Evolutionary conservation across 2,329 filamentous ascomycete species (phyloP), one percentile per base, ranked within the genome.

Genomic region (Apiospora pterosperma): DNA sequence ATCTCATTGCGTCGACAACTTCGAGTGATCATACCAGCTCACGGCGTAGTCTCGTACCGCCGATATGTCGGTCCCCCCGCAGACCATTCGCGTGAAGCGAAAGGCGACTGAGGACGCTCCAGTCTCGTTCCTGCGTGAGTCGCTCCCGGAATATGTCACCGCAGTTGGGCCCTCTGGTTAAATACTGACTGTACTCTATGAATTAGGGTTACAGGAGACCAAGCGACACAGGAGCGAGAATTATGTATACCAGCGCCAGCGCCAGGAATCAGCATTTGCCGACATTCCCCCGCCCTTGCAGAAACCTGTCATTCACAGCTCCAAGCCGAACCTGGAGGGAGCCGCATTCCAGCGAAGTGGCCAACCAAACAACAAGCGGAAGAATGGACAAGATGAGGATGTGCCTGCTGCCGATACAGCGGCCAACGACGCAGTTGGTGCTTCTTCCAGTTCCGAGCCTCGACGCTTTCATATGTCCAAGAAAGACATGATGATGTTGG

Each of bases 1-100:
- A n/a, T n/a, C n/a, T n/a, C n/a, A n/a, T n/a, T n/a, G n/a, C n/a
- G n/a, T n/a, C n/a, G n/a, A 19, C 19, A 55, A 34, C 48, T n/a
- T 34, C 48, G 34, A 34, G 25, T 5, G 4, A 3, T 10, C 48
- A 34, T 55, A 38, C 12, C 6, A 12, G 12, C 48, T n/a, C 8
- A 55, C 48, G 21, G 28, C 34, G 16, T 28, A 34, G 16, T 16
- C 44, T 16, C 48, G n/a, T 28, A 25, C 34, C n/a, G n/a, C 16
- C 36, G 16, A 59, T 63, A 88, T 88, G 85, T 85, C 85, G 60
- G 77, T 86, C 4, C 86, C 85, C 28, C 85, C 85, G 31, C 82
- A 86, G 66, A 77, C 85, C 60, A 88, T 88, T 74, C 83, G 84
- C 64, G 83, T 88, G 68, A 88, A 88, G 80, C 85, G 86, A 71